A percentile compares a stretch with the other conserved stretches of the same genome.
Evolutionary conservation across 2,329 filamentous ascomycete genomes (phyloP).

Genomic region (Aureobasidium vineae): DNA sequence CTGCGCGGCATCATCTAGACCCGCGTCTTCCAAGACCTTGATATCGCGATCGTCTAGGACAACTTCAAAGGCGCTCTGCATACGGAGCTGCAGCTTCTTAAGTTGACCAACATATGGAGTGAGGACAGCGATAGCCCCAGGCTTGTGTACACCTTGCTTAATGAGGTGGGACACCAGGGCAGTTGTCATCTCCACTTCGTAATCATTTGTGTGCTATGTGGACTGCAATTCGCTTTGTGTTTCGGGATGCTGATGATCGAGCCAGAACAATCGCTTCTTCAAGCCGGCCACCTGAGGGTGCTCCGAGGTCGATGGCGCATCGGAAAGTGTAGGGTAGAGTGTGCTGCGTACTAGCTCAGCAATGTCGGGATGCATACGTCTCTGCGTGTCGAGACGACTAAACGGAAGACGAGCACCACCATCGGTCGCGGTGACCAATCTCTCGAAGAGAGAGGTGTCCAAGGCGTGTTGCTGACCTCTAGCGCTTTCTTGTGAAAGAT

Average conservation of each 20-base stretch:
- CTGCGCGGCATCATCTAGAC: not conserved
- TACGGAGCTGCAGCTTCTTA: conserved; percentile 49
- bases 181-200: conserved; percentile 63
- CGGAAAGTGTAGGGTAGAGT: conserved; percentile 57
- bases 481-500: conserved; percentile 52
- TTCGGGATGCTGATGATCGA: conserved; percentile 57
- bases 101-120: conserved; percentile 64
- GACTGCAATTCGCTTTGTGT: conserved; percentile 34
- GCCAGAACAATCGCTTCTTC: conserved; percentile 57
- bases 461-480: conserved; percentile 53
- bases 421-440: conserved; percentile 45
- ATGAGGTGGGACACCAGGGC: conserved; percentile 64
- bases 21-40: conserved; percentile 35
- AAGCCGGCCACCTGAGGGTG: conserved; percentile 56
- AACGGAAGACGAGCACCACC: conserved; percentile 37
- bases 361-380: conserved; percentile 65
- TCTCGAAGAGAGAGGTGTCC: conserved; percentile 62
- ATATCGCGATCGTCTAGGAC: conserved; percentile 62
- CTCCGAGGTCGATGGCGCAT: conserved; percentile 43
- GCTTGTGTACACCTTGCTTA: conserved; percentile 60
- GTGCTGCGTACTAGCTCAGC: conserved; percentile 57
- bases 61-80: conserved; percentile 58
- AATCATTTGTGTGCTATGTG: conserved; percentile 56
- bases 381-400: conserved; percentile 55
- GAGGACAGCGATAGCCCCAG: conserved; percentile 65